These are phyloP conservation scores for Dispira parvispora DNA, from an alignment of 192 early-diverging fungal species.

Conservation along the genomic window DNA sequence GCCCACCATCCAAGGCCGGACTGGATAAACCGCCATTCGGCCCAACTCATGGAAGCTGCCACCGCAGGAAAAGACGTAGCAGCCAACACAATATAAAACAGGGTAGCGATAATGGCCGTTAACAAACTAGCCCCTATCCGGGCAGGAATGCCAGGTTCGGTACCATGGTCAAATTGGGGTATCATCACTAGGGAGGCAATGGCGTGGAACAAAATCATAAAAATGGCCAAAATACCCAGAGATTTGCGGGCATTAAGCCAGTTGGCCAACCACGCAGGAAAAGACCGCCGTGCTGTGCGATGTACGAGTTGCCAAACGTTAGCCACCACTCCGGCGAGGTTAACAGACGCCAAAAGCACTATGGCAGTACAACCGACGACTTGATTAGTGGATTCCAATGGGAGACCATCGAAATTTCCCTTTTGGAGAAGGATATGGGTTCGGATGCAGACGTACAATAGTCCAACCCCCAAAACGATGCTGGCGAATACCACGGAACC, in stretches of 20 bases:
- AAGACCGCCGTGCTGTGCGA: neutral
- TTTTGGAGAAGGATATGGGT: neutral
- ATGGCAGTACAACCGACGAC: neutral
- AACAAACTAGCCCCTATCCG: neutral
- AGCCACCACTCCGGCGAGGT: conserved; percentile 7
- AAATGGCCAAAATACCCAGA: conserved; percentile 7
- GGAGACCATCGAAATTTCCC: neutral
- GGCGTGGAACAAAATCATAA: conserved; percentile 5
- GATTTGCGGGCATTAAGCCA: conserved; percentile 8
- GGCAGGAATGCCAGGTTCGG: neutral
- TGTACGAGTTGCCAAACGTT: conserved; percentile 8
- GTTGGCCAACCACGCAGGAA: conserved; percentile 10
- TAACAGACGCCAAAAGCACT: neutral
- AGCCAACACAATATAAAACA: neutral
- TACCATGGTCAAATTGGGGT: no score
- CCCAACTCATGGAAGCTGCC: conserved; percentile 4
- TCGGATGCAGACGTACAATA: neutral
- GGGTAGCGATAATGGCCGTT: neutral
- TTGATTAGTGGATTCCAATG: neutral
- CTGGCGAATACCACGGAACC: conserved; percentile 5
- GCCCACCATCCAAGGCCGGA: conserved; percentile 10
- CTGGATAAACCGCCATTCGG: conserved; percentile 10
- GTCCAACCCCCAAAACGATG: neutral
- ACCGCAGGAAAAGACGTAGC: conserved; percentile 9
- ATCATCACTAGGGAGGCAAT: neutral